These are phyloP conservation scores for Dioscorea alata DNA, from an alignment of 106 monocot species.

Conservation along the genomic window DNA sequence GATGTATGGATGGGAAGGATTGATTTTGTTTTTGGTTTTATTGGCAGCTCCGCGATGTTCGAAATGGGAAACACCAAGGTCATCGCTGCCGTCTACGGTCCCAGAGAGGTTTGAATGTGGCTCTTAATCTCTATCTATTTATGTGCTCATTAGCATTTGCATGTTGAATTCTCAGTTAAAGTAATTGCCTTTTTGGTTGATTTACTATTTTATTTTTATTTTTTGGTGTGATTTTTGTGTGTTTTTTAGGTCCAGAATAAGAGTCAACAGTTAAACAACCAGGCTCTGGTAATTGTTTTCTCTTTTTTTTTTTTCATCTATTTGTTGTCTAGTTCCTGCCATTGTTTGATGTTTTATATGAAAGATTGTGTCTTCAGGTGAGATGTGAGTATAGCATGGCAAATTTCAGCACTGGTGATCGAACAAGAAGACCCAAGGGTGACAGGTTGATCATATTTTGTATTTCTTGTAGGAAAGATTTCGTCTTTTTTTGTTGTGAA, in stretches of 20 bases:
- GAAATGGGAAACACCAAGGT: conserved; percentile 99
- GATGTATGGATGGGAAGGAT: not conserved
- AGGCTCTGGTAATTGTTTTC: conserved; percentile 58
- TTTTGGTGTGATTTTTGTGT: not conserved
- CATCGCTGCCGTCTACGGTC: conserved; percentile 93
- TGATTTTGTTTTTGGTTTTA: conserved; percentile 1
- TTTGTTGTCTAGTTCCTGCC: not conserved
- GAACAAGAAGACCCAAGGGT: conserved; percentile 80
- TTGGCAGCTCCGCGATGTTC: conserved; percentile 74
- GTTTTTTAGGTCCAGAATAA: conserved; percentile 71
- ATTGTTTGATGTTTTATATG: no score
- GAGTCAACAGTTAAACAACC: conserved; percentile 57
- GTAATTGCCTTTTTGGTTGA: not conserved
- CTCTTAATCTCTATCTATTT: not conserved
- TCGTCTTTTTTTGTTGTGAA: not conserved
- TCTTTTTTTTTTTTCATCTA: not conserved
- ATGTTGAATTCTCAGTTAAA: not conserved
- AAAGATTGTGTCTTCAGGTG: conserved; percentile 35
- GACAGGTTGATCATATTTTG: conserved; percentile 51
- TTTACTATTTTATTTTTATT: not conserved
- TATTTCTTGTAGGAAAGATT: not conserved
- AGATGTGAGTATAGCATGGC: conserved; percentile 97
- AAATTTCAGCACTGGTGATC: conserved; percentile 95
- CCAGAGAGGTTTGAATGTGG: conserved; percentile 51
- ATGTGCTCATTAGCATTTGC: not conserved